These are phyloP conservation scores for Batkoa obscura DNA, from an alignment of 371 early-diverging fungal genomes.

Conservation along the genomic window DNA sequence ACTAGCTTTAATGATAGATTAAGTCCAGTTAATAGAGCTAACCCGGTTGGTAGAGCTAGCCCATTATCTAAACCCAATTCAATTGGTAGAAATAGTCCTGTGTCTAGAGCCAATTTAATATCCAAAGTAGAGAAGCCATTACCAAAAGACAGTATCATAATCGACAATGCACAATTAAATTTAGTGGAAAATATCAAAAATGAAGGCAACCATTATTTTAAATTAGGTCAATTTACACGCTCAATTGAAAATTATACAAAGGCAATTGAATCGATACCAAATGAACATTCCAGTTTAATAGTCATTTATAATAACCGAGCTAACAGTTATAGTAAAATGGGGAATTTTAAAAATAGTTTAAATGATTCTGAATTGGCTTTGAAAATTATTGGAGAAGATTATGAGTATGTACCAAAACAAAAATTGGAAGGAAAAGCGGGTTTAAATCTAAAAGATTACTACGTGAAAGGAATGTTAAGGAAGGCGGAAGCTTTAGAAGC, in stretches of 20 bases:
- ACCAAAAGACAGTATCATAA: conserved; percentile 11
- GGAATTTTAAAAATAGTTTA: conserved; percentile 49
- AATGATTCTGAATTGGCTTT: conserved; percentile 35
- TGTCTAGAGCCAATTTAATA: no score
- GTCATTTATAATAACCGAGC: conserved; percentile 78
- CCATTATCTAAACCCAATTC: background rate
- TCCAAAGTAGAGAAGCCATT: background rate
- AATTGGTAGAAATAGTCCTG: no score
- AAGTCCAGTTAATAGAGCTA: background rate
- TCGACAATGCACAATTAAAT: conserved; percentile 11
- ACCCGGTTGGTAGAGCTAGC: background rate
- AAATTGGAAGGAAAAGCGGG: background rate
- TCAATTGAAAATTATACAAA: conserved; percentile 52
- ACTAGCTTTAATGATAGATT: no score
- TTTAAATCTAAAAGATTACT: conserved; percentile 33
- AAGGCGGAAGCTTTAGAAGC: conserved; percentile 65
- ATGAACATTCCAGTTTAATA: conserved; percentile 37
- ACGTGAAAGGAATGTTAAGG: conserved; percentile 46
- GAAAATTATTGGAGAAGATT: conserved; percentile 15
- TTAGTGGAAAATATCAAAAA: conserved; percentile 25
- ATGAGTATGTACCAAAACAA: background rate
- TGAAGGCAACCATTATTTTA: conserved; percentile 63
- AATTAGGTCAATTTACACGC: conserved; percentile 70
- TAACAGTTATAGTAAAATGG: conserved; percentile 60
- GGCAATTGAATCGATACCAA: conserved; percentile 36